Base-by-base conservation (phyloP, 306 rosid species). In the Ormosia emarginata region DNA sequence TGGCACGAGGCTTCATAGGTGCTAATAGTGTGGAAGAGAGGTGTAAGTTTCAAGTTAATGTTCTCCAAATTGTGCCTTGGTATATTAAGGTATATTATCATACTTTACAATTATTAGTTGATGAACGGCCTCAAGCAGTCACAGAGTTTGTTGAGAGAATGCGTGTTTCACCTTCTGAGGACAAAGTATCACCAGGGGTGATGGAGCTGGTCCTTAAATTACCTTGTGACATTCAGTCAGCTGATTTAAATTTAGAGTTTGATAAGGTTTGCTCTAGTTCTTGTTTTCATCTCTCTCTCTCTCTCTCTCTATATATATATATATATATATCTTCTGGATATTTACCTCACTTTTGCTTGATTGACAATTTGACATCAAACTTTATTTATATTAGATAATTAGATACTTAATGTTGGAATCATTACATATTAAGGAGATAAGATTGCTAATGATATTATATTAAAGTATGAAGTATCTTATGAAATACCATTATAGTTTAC, bases 41-140 rank as follows among this genome's bases (percentile, higher is more conserved):
- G 66, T 95, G 97, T 90, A 84, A 73, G 40, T 88, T 95, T 77
- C 91, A 91, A 79, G 97, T 93, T 32, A 77, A 89, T 83, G 83
- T 95, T 65, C 94, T 95, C 80, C 99, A 95, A 87, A 92, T 95
- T 80, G 98, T 95, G 79, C 99, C 99, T 75, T 95, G 98, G 98
- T 95, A 95, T 77, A 82, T 93, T 64, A 95, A 93, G 90, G 99
- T 92, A 44, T 95, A 93, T 83, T 95, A 82, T 86, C 98, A 93
- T 78, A 92, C 97, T 53, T 74, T 90, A 78, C 90, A 74, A 47
- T 73, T 95, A 71, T 90, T 86, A 79, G 90, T 95, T 56, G 88
- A 95, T 87, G 94, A 82, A 68, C 63, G 59, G 74, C 88, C 82
- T 67, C 91, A 75, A 81, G 81, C 50, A 83, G 85, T 91, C 63